Conservation (phyloP, 345 rosid species). For the Rhizophora apiculata region DNA sequence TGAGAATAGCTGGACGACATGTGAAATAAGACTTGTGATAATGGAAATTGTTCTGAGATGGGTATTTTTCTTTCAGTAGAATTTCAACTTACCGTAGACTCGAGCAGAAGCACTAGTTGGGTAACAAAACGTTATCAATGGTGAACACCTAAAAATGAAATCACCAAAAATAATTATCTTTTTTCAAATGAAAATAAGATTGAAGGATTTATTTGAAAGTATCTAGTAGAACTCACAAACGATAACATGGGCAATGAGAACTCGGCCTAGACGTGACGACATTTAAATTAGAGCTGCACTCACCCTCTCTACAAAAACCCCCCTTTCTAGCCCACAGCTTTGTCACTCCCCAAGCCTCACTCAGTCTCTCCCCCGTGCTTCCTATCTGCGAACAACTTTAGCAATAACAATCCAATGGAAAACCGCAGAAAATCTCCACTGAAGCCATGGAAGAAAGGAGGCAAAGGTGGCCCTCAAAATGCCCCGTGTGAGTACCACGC, state of each 20-base stretch:
- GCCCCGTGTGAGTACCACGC: conserved; percentile 80
- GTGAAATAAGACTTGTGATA: conserved; percentile 44
- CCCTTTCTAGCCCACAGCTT: conserved; percentile 29
- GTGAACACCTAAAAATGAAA: no score
- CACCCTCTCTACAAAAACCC: conserved; percentile 38
- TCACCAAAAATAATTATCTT: no score
- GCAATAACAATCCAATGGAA: conserved; percentile 1
- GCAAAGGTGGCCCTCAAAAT: conserved; percentile 93
- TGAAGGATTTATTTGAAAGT: no score
- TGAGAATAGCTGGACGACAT: conserved; percentile 26
- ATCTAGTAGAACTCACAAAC: conserved; percentile 25
- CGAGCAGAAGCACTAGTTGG: neutral
- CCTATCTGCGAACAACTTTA: neutral
- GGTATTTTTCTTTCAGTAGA: neutral
- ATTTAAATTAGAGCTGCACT: conserved; percentile 41
- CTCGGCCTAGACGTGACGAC: conserved; percentile 47
- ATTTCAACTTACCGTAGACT: conserved; percentile 6
- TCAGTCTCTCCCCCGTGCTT: neutral
- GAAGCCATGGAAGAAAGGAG: conserved; percentile 91
- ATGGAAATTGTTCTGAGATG: conserved; percentile 36
- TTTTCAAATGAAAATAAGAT: no score
- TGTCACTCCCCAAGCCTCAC: conserved; percentile 9
- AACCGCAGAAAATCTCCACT: conserved; percentile 49
- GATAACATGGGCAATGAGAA: conserved; percentile 48
- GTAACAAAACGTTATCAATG: no score